Evolutionary conservation across 768 basidiomycete genomes (phyloP), one percentile per base, ranked within the genome.

Genomic region (Mycena rosella): DNA sequence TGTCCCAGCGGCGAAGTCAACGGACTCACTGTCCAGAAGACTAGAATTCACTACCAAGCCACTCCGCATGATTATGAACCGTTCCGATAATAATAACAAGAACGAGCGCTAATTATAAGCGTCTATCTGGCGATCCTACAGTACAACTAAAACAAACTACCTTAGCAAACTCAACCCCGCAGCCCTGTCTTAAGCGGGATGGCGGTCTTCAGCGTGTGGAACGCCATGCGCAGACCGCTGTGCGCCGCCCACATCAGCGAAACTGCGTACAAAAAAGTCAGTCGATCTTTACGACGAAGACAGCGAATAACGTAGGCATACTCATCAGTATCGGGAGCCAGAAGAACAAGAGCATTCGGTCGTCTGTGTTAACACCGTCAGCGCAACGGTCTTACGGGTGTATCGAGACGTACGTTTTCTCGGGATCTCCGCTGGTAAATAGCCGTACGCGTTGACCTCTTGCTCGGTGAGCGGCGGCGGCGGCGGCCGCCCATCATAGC

Each of bases 251-350:
- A 90, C 59, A 90, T 74, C 57, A 89, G 78, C 60, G 89, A 89
- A 69, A 90, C 89, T 90, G 65, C 15, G 24, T 49, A 69, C 48
- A 54, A n/a, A n/a, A n/a, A n/a, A n/a, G n/a, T n/a, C n/a, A n/a
- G n/a, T n/a, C n/a, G n/a, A n/a, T n/a, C n/a, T n/a, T n/a, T n/a
- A n/a, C n/a, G n/a, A n/a, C 22, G 36, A 60, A 38, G 22, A 60
- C 38, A 36, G 26, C n/a, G n/a, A n/a, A n/a, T n/a, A 36, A 44
- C 30, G 55, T 47, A 11, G 13, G 88, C 93, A 82, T 73, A 95
- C 93, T 78, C 65, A 95, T 78, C 11, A 96, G 82, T 74, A 95
- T 93, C 20, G 94, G 94, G 72, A 96, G 83, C 94, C 94, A 96
- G 82, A 96, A 96, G 45, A 91, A 75, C 38, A 93, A 74, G 51